These are phyloP conservation scores for Ajuga chamaepitys DNA, from an alignment of 257 asterid genomes.

Conservation along the genomic window DNA sequence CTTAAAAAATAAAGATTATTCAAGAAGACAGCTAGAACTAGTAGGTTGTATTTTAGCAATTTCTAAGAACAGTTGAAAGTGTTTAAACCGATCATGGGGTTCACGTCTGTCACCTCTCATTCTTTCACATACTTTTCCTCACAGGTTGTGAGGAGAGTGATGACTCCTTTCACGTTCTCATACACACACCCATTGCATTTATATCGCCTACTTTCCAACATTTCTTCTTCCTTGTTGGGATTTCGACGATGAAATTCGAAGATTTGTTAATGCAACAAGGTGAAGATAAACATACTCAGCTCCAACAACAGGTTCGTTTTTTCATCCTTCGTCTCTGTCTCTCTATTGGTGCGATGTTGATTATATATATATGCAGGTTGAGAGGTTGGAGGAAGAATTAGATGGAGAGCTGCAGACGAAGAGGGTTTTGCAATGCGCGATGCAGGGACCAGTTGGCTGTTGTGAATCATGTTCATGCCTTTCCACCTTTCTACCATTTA, in stretches of 20 bases:
- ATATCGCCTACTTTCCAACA: neutral
- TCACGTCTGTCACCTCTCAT: constrained; percentile 51
- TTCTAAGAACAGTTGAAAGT: constrained; percentile 24
- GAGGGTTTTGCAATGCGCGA: constrained; percentile 63
- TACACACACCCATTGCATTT: neutral
- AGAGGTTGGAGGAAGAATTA: constrained; percentile 51
- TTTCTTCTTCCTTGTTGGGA: neutral
- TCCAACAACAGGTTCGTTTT: constrained; percentile 44
- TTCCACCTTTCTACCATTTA: constrained; percentile 52
- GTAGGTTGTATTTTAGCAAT: neutral
- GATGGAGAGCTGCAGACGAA: constrained; percentile 63
- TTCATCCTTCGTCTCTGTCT: neutral
- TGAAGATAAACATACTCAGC: constrained; percentile 38
- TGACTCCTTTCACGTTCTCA: constrained; percentile 31
- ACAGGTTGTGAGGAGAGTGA: constrained; percentile 3
- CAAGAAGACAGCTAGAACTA: neutral
- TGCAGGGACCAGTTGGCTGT: constrained; percentile 61
- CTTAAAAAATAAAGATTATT: too few relatives aligned
- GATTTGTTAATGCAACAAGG: constrained; percentile 76
- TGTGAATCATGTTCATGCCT: constrained; percentile 43
- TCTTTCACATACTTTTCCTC: neutral
- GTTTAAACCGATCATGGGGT: constrained; percentile 39
- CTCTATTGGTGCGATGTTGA: neutral
- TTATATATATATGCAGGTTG: constrained; percentile 35
- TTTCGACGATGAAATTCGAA: constrained; percentile 70